These are phyloP conservation scores for Neospora caninum DNA, from an alignment of 169 alveolate genomes.

Conservation along the genomic window DNA sequence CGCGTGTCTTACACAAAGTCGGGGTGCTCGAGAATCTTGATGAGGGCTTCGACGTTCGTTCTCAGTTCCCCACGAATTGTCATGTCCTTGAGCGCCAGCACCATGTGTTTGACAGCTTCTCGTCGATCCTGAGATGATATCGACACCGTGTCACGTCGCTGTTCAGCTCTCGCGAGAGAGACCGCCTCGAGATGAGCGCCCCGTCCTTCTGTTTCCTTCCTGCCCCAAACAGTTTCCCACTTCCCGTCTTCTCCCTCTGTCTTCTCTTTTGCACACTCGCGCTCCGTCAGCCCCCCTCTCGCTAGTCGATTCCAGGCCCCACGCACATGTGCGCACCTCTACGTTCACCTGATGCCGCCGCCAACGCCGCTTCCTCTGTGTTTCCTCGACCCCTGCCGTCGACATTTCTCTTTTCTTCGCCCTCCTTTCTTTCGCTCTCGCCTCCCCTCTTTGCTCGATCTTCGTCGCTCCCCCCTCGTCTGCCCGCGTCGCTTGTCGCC, in stretches of 20 bases:
- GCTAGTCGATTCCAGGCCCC: too few relatives aligned
- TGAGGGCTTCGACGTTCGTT: constrained; percentile 79
- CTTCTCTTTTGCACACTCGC: too few relatives aligned
- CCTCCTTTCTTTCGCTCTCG: background rate
- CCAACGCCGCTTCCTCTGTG: too few relatives aligned
- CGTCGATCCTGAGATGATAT: background rate
- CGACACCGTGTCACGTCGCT: background rate
- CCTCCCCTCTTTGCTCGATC: background rate
- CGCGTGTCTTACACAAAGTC: constrained; percentile 72
- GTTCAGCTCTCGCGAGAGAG: too few relatives aligned
- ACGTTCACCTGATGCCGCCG: too few relatives aligned
- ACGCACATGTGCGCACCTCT: too few relatives aligned
- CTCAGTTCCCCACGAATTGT: constrained; percentile 80
- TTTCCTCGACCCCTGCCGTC: background rate
- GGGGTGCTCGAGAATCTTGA: constrained; percentile 77
- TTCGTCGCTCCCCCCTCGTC: background rate
- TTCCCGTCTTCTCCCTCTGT: background rate
- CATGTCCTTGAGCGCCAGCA: constrained; percentile 78
- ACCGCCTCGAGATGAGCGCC: too few relatives aligned
- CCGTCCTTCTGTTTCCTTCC: too few relatives aligned
- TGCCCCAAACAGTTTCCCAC: too few relatives aligned
- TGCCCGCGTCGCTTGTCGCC: too few relatives aligned
- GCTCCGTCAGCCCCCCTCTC: too few relatives aligned
- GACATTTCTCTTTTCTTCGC: background rate
- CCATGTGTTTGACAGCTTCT: constrained; percentile 67